Evolutionary conservation across 2,329 filamentous ascomycete species (phyloP), one percentile per base, ranked within the genome.

Genomic region (Beauveria caledonica): DNA sequence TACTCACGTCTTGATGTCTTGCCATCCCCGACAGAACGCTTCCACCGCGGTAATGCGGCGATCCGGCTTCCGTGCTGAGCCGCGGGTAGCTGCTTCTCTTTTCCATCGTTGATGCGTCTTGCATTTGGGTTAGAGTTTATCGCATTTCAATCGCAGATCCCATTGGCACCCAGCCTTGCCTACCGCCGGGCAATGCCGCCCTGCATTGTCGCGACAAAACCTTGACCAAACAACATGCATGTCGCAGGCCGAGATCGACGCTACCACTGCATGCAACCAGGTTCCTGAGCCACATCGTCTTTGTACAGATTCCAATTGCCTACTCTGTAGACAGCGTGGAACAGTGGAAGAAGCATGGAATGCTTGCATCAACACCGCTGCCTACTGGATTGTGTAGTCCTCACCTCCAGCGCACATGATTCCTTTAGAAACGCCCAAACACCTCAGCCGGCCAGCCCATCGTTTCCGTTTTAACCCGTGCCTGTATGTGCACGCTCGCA

Each of bases 151-250:
- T 39, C 8, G 23, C 23, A 33, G 15, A 36, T 19, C 6, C n/a
- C 29, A 36, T 49, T 36, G 45, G 45, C 46, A 50, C 23, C 21
- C 25, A 23, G 15, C 46, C 21, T 21, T 40, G 13, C 7, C 46
- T 40, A 42, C 55, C 45, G 23, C 55, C 29, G 17, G 33, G 6
- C 10, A 36, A 11, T 17, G 11, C 17, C 4, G 33, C 13, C 3
- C 46, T n/a, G 33, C 55, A 9, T 27, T n/a, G 56, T 33, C 29
- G 48, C 36, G 56, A 45, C 39, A 48, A 49, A 36, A 23, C 25
- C 25, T 39, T 23, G 13, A 59, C 56, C 56, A 48, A 36, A 36
- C 39, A 59, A 36, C 33, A 59, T 59, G 48, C 48, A 51, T 52
- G 56, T 45, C 39, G 39, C 48, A 33, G 15, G 23, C 56, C 56